Evolutionary conservation across 1,284 basidiomycete genomes (phyloP).

Genomic region (Phenoliferia sp.): DNA sequence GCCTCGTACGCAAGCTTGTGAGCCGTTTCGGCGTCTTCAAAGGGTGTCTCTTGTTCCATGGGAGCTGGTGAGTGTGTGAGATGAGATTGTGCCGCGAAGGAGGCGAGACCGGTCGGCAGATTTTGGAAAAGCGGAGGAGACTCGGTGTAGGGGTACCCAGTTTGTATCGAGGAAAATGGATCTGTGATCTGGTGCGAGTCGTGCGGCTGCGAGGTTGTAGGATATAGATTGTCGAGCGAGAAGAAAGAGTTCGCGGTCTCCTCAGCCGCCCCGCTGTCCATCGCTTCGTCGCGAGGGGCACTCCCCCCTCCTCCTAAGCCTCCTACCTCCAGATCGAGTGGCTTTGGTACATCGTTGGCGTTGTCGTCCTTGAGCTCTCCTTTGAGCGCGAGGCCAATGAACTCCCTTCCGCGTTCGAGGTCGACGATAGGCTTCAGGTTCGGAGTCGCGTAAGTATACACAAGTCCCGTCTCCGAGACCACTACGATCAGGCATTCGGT

Average conservation of each 20-base stretch:
- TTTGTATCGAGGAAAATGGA: no score
- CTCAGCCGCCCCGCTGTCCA: neutral
- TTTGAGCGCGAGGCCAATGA: conserved; percentile 15
- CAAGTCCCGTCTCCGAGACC: conserved; percentile 94
- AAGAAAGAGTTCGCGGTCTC: no score
- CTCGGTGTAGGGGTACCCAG: neutral
- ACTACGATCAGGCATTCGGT: conserved; percentile 95
- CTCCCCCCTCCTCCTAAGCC: no score
- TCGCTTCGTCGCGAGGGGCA: neutral
- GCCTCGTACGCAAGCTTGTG: conserved; percentile 4
- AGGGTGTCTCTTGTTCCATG: no score
- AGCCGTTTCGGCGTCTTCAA: neutral
- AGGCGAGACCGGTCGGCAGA: neutral
- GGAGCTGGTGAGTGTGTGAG: no score
- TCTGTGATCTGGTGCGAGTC: no score
- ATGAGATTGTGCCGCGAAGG: neutral
- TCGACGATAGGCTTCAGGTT: conserved; percentile 20
- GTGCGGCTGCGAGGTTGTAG: neutral
- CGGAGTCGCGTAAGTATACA: conserved; percentile 43
- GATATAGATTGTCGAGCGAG: neutral
- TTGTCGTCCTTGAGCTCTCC: conserved; percentile 18
- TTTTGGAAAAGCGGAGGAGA: neutral
- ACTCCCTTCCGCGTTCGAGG: conserved; percentile 12
- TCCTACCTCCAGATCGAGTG: neutral
- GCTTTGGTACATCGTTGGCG: no score